Evolutionary conservation across 148 eudicot species (phyloP).

Genomic region (Vaccinium macrocarpon): DNA sequence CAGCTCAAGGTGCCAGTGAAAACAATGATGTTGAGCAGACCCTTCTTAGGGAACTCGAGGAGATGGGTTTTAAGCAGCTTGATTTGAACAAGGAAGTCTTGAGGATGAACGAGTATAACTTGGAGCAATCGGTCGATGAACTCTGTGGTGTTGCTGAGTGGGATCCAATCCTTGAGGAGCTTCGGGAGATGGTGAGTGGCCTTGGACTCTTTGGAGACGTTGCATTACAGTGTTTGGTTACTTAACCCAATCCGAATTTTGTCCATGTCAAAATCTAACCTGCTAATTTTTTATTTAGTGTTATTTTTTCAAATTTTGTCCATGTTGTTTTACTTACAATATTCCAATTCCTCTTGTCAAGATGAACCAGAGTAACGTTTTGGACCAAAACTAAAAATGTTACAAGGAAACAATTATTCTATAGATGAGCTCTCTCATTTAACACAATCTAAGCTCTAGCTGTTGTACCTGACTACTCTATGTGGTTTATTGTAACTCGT

Average conservation of each 20-base stretch:
- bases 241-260: not conserved
- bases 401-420: not conserved
- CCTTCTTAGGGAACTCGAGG: slow-evolving; percentile 51
- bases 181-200: slow-evolving; percentile 74
- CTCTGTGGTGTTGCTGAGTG: slow-evolving; percentile 63
- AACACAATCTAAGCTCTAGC: not conserved
- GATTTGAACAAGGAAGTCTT: slow-evolving; percentile 59
- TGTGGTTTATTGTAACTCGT: not conserved
- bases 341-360: not conserved
- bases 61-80: slow-evolving; percentile 68
- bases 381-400: not conserved
- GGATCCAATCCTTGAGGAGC: slow-evolving; percentile 79
- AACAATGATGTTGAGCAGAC: slow-evolving; percentile 38
- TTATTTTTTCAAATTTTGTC: not conserved
- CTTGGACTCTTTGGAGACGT: not conserved
- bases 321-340: not conserved
- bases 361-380: not conserved
- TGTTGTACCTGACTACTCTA: not conserved
- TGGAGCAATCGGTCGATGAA: slow-evolving; percentile 60
- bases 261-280: not conserved
- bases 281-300: not conserved
- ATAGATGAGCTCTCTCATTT: not conserved
- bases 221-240: not conserved
- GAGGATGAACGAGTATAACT: slow-evolving; percentile 50
- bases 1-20: slow-evolving; percentile 18